These are phyloP conservation scores for Colletotrichum eremochloae DNA, from an alignment of 2,329 filamentous ascomycete species.

Conservation along the genomic window DNA sequence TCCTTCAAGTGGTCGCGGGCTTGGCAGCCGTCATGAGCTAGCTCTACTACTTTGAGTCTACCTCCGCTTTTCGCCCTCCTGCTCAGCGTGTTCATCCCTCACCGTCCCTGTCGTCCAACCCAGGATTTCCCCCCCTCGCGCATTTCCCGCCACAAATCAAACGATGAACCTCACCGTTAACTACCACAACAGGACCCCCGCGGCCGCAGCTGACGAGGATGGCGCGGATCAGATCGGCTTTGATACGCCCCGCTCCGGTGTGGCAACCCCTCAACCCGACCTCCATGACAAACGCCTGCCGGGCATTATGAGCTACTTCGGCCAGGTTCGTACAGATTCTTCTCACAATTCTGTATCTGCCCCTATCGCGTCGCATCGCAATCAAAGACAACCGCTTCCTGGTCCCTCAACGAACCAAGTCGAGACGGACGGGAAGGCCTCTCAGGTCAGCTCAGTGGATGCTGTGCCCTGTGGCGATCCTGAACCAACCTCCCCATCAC, in stretches of 20 bases:
- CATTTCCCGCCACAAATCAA: conserved; percentile 37
- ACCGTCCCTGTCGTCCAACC: conserved; percentile 27
- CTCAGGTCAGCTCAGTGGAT: conserved; percentile 40
- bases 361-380: conserved; percentile 48
- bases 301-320: conserved; percentile 97
- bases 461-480: conserved; percentile 39
- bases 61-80: conserved; percentile 38
- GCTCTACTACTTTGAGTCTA: conserved; percentile 18
- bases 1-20: conserved; percentile 39
- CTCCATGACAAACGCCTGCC: conserved; percentile 94
- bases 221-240: conserved; percentile 82
- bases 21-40: conserved; percentile 58
- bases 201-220: conserved; percentile 74
- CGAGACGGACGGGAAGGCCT: conserved; percentile 32
- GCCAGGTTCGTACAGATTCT: conserved; percentile 97
- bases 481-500: conserved; percentile 39
- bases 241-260: conserved; percentile 88
- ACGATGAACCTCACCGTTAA: conserved; percentile 63
- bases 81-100: conserved; percentile 32
- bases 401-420: conserved; percentile 40
- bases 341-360: conserved; percentile 48
- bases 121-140: conserved; percentile 37
- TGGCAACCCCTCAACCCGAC: conserved; percentile 94
- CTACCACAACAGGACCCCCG: conserved; percentile 65
- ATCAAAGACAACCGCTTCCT: conserved; percentile 32